Conservation (phyloP, 495 filamentous ascomycete genomes). For the Daldinia childiae region DNA sequence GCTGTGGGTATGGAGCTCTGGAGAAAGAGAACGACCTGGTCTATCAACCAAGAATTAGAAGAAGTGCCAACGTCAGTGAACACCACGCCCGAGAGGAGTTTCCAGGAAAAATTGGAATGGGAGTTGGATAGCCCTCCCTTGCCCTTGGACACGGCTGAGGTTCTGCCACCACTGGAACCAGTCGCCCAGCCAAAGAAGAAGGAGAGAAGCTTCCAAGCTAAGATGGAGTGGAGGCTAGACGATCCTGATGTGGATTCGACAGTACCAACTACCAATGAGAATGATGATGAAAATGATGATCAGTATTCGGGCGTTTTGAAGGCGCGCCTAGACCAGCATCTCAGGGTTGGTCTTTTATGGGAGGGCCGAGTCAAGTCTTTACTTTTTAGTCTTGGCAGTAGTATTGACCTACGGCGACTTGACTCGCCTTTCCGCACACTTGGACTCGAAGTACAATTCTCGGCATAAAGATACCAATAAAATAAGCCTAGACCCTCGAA, state of each 20-base stretch:
- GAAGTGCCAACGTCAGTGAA: constrained; percentile 27
- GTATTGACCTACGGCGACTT: constrained; percentile 75
- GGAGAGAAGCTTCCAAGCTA: constrained; percentile 63
- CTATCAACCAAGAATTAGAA: constrained; percentile 54
- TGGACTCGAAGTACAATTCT: constrained; percentile 91
- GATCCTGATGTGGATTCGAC: constrained; percentile 36
- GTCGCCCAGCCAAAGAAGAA: constrained; percentile 40
- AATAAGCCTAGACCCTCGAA: neutral
- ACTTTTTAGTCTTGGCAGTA: constrained; percentile 87
- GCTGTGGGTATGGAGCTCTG: constrained; percentile 91
- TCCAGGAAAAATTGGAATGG: constrained; percentile 64
- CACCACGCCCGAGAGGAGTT: constrained; percentile 52
- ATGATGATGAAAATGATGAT: constrained; percentile 62
- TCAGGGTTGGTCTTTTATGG: constrained; percentile 87
- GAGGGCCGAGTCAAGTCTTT: constrained; percentile 93
- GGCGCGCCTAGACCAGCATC: constrained; percentile 83
- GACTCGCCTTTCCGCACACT: constrained; percentile 76
- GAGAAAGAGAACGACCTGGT: constrained; percentile 62
- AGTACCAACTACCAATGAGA: constrained; percentile 35
- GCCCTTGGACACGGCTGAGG: constrained; percentile 47
- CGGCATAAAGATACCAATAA: constrained; percentile 67
- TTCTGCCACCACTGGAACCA: constrained; percentile 53
- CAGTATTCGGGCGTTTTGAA: constrained; percentile 89
- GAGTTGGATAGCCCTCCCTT: constrained; percentile 51
- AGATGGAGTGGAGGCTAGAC: constrained; percentile 64